Evolutionary conservation across 148 eudicot species (phyloP), one percentile per base, ranked within the genome.

Genomic region (Talinum fruticosum): DNA sequence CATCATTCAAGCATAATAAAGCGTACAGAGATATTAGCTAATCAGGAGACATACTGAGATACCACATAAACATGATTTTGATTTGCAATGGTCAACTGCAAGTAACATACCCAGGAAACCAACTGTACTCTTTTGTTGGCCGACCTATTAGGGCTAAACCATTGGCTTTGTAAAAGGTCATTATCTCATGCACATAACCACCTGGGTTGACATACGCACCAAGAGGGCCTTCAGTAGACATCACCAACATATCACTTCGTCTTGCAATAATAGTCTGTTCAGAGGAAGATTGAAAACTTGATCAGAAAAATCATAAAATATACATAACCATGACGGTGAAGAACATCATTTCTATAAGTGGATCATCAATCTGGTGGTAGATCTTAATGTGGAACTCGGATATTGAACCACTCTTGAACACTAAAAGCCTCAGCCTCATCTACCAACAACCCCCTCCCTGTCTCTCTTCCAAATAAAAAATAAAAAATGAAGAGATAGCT

Each of bases 201-300:
- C 82, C 21, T 59, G 92, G 88, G 78, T 96, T 96, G 73, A 87
- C 94, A 69, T 93, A 96, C 69, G 99, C 96, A 81, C 97, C 94
- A 78, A 93, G 89, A 79, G 99, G 97, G 66, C 99, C 97, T 62
- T 93, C 99, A 71, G 81, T 87, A 73, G 99, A 93, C 97, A 91
- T 93, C 82, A 89, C 93, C 86, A 92, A 79, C 93, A 94, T 88
- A 88, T 94, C 91, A 79, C 93, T 90, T 83, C 93, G 83, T 77
- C 79, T 89, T 64, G 92, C 97, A 76, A 94, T 81, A 59, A 82
- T 71, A 64, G 89, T 82, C 97, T 92, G 47, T 41, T 79, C 75
- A 76, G 64, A 67, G 59, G 36, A 62, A 0, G 18, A 69, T 41
- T 10, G 19, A 72, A 29, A 32, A 38, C 23, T 41, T 8, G 21